Conservation (phyloP, 2,329 filamentous ascomycete species). For the Diplodia intermedia region DNA sequence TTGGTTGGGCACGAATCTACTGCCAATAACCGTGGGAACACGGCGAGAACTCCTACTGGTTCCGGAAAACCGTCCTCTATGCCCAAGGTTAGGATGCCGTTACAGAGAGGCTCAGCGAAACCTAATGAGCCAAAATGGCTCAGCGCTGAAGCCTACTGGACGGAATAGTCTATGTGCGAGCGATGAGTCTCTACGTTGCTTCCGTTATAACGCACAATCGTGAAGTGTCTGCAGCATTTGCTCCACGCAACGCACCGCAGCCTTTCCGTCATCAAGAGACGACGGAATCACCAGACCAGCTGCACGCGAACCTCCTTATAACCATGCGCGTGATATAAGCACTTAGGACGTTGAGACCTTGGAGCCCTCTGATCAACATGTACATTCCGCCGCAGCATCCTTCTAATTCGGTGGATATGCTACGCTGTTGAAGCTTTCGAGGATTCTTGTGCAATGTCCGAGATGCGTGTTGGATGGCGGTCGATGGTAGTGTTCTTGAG, state of each 20-base stretch:
- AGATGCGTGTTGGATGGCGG: background rate
- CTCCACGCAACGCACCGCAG: background rate
- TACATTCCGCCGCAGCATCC: background rate
- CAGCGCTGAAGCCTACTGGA: no score
- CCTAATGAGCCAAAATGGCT: no score
- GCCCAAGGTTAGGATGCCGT: no score
- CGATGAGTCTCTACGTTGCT: background rate
- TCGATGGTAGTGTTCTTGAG: background rate
- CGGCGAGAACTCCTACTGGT: no score
- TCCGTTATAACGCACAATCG: background rate
- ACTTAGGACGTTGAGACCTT: background rate
- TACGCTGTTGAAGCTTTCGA: background rate
- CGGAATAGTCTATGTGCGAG: background rate
- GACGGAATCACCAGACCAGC: background rate
- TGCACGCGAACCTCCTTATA: background rate
- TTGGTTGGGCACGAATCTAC: no score
- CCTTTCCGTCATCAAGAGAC: background rate
- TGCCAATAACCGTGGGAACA: no score
- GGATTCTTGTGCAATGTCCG: no score
- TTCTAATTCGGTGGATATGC: background rate
- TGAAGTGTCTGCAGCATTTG: background rate
- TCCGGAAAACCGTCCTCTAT: no score
- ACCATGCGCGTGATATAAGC: background rate
- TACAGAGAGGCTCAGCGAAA: no score
- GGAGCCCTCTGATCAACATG: background rate